Conservation (phyloP, 139 green algal species). For the Ettlia oleoabundans region DNA sequence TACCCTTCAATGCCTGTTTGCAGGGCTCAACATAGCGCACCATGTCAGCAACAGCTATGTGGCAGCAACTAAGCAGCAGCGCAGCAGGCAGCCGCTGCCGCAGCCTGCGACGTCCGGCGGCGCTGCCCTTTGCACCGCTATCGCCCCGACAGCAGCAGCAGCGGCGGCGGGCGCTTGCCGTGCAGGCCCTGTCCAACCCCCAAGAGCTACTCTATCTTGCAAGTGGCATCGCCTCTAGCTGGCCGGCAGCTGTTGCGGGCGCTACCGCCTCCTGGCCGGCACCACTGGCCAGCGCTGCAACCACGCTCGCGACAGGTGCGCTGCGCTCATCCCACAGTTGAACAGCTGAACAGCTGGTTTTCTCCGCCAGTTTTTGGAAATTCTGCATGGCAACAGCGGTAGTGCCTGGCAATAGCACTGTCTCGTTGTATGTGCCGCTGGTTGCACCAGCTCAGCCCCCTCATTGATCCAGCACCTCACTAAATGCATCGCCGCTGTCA, state of each 20-base stretch:
- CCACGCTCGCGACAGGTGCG: neutral
- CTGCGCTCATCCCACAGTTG: neutral
- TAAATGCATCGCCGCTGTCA: too few relatives aligned
- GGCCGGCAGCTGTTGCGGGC: neutral
- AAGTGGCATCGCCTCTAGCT: neutral
- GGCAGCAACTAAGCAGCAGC: neutral
- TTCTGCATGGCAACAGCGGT: neutral
- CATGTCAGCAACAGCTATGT: too few relatives aligned
- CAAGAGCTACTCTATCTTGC: constrained; percentile 17
- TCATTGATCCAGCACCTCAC: too few relatives aligned
- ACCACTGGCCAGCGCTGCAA: neutral
- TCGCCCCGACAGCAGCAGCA: neutral
- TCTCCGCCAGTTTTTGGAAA: neutral
- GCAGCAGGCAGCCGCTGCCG: neutral
- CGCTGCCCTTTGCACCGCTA: neutral
- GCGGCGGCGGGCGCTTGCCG: neutral
- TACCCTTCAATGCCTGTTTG: too few relatives aligned
- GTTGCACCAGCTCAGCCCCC: too few relatives aligned
- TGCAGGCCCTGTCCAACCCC: neutral
- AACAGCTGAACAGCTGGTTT: neutral
- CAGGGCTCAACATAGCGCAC: too few relatives aligned
- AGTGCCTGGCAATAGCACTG: too few relatives aligned
- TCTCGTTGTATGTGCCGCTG: too few relatives aligned
- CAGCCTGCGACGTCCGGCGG: neutral
- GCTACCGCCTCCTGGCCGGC: neutral